Percentiles rank a stretch among this genome's conserved stretches.
These are phyloP conservation scores for Magnusiomyces magnusii DNA, from an alignment of 1,139 yeast genomes.

Conservation along the genomic window DNA sequence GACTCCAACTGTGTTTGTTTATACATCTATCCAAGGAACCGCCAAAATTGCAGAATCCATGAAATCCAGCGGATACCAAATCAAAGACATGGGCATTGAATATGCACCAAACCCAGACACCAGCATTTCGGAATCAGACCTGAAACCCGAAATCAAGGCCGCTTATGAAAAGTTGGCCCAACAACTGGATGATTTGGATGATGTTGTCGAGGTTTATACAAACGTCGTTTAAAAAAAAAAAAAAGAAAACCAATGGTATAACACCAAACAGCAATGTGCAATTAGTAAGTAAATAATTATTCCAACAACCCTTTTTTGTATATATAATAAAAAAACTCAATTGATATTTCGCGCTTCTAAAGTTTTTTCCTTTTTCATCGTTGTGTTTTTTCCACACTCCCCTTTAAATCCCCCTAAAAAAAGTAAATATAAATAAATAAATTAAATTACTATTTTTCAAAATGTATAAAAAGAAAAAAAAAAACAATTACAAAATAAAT, in stretches of 20 bases:
- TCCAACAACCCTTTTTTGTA: no score
- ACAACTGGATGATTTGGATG: constrained; percentile 66
- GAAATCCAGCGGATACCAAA: constrained; percentile 45
- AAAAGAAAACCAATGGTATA: no score
- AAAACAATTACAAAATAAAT: neutral
- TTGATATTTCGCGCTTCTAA: no score
- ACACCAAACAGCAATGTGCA: no score
- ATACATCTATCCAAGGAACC: constrained; percentile 56
- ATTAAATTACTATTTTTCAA: no score
- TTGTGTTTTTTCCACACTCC: no score
- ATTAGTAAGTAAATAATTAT: no score
- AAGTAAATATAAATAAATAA: no score
- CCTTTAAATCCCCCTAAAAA: no score
- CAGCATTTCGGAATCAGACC: constrained; percentile 42
- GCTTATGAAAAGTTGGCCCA: constrained; percentile 52
- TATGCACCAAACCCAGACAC: constrained; percentile 60
- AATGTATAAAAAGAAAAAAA: no score
- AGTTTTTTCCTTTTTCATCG: no score
- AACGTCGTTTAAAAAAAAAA: constrained; percentile 31
- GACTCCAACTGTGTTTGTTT: constrained; percentile 19
- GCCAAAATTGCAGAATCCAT: constrained; percentile 53
- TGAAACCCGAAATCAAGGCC: constrained; percentile 43
- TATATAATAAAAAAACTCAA: no score
- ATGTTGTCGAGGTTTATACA: constrained; percentile 68
- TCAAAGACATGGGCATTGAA: constrained; percentile 64